phyloP scores from a whole-genome alignment of 768 basidiomycete species.

The Strobilomyces echinocephalus region DNA sequence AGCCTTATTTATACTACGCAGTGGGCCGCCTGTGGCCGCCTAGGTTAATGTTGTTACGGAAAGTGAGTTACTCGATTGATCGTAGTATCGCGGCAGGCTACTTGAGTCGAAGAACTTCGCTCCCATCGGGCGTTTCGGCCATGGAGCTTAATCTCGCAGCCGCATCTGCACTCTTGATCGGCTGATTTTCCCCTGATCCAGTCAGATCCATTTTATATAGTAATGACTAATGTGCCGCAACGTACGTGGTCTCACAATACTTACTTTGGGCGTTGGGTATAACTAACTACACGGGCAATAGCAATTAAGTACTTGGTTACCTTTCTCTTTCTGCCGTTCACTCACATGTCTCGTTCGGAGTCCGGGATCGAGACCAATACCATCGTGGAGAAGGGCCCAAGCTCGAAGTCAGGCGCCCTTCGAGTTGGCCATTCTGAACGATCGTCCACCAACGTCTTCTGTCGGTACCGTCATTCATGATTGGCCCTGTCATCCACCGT shows the following conservation, averaged over 20 bases:
- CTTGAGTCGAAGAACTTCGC: background rate
- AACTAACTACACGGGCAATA: no score
- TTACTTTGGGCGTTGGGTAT: no score
- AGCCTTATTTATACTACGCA: background rate
- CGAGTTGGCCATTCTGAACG: background rate
- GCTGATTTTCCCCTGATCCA: background rate
- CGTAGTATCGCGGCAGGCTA: background rate
- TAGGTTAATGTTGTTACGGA: background rate
- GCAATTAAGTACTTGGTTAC: background rate
- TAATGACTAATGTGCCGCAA: background rate
- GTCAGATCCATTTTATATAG: background rate
- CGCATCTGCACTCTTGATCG: background rate
- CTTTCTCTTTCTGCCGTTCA: background rate
- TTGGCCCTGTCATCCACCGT: no score
- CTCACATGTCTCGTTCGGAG: constrained; percentile 3
- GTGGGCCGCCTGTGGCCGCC: background rate
- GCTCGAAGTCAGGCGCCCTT: background rate
- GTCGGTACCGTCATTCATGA: no score
- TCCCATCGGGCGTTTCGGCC: background rate
- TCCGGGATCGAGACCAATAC: background rate
- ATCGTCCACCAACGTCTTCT: background rate
- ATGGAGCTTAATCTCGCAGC: background rate
- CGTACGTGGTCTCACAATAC: no score
- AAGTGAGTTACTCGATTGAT: background rate
- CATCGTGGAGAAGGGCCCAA: background rate